Conservation (phyloP, 805 yeast genomes). For the Kuraishia ogatae region DNA sequence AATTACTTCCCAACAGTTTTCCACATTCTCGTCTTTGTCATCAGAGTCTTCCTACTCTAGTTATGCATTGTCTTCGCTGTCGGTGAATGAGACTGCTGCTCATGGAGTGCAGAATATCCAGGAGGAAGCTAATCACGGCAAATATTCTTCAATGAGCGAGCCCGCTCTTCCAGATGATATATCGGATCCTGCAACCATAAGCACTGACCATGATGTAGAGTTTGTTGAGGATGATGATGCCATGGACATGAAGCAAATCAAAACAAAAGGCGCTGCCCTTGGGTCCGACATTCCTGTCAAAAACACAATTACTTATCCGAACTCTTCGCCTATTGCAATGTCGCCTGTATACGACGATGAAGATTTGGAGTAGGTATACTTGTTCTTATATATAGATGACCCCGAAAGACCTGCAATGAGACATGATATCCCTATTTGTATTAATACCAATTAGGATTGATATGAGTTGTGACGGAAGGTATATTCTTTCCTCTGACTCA, state of each 20-base stretch:
- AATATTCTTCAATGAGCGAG: background rate
- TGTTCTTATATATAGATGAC: background rate
- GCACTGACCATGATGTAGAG: background rate
- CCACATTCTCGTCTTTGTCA: slow-evolving; percentile 1
- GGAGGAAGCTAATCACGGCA: background rate
- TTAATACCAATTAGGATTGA: background rate
- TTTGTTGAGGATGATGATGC: background rate
- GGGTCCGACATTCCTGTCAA: background rate
- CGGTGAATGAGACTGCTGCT: background rate
- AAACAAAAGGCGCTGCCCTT: background rate
- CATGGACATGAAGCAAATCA: background rate
- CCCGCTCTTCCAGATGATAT: background rate
- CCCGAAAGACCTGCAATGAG: background rate
- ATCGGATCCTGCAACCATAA: background rate
- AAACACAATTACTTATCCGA: slow-evolving; percentile 1
- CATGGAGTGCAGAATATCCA: background rate
- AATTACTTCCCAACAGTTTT: slow-evolving; percentile 3
- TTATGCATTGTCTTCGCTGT: background rate
- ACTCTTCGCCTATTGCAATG: slow-evolving; percentile 4
- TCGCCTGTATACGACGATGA: background rate
- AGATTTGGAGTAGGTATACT: background rate
- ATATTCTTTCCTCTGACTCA: too few relatives aligned
- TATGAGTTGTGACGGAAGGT: background rate
- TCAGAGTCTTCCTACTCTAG: slow-evolving; percentile 2
- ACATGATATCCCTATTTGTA: background rate